Conservation (phyloP, 352 stramenopile species). For the Phytophthora constricta region DNA sequence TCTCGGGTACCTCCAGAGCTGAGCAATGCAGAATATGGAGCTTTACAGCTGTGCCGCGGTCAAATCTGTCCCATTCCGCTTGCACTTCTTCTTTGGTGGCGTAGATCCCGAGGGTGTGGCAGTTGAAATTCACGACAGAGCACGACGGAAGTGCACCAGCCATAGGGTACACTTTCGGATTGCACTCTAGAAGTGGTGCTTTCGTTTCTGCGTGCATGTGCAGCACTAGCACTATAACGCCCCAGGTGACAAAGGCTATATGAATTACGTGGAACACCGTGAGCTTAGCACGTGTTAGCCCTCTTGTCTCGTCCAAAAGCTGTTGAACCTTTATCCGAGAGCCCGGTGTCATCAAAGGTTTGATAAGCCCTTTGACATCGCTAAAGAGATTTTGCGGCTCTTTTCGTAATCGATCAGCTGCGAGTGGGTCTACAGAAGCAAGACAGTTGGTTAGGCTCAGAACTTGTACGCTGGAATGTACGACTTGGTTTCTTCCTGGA, state of each 20-base stretch:
- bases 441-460: too few relatives aligned
- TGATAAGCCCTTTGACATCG: too few relatives aligned
- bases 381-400: too few relatives aligned
- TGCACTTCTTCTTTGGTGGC: conserved; percentile 5
- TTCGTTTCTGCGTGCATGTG: conserved; percentile 12
- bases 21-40: conserved; percentile 36
- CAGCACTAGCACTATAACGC: conserved; percentile 7
- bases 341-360: not conserved
- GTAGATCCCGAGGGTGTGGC: conserved; percentile 11
- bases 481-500: not conserved
- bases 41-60: conserved; percentile 19
- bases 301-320: too few relatives aligned
- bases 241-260: not conserved
- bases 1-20: conserved; percentile 32
- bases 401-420: too few relatives aligned
- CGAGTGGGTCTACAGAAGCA: too few relatives aligned
- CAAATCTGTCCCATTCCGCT: conserved; percentile 16
- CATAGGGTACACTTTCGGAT: conserved; percentile 26
- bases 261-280: too few relatives aligned
- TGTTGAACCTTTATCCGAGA: too few relatives aligned
- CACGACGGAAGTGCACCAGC: conserved; percentile 27
- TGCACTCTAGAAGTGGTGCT: conserved; percentile 10
- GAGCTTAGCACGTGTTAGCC: too few relatives aligned
- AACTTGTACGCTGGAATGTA: not conserved
- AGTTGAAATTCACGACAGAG: conserved; percentile 35